Evolutionary conservation across 108 stramenopile genomes (phyloP), one percentile per base, ranked within the genome.

Genomic region (Pseudonitzschia delicatissima): DNA sequence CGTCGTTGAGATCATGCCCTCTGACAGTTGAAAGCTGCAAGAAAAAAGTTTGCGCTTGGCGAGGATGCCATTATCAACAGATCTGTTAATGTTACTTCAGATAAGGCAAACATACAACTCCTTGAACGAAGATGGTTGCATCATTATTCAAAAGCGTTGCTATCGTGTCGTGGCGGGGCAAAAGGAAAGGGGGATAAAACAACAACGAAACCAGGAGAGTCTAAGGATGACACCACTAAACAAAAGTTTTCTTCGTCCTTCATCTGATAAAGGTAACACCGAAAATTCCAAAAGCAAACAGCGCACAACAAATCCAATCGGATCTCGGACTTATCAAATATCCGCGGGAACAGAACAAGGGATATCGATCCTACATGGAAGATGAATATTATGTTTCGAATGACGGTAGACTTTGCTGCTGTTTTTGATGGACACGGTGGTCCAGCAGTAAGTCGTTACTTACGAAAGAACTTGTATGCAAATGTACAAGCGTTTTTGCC

Each of bases 341-440:
- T 33, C 31, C 13, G 53, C 31, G 7, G 53, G 53, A 31, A 33
- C 31, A 27, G 59, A 61, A 40, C 81, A 73, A 47, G 88, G 88
- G n/a, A 32, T 77, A 50, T 59, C 78, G 88, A 23, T 71, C 66
- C 2, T 83, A 88, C 69, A 93, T 93, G 92, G 92, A 94, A 78
- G 93, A 94, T 69, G 90, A 94, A 64, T 79, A 66, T 55, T 83
- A 82, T 62, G 60, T 84, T 20, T 64, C 67, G 15, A 26, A 59
- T 2, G 67, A 74, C 21, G 81, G 82, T n/a, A 15, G 62, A 76
- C 42, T 89, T 94, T 74, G 80, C 76, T 44, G 96, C 91, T 20
- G 96, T 96, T 6, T 97, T 97, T 74, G 98, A 98, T 69, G 98
- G 98, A 3, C 98, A 98, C 68, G 98, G 98, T 33, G 94, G 95